phyloP scores from a whole-genome alignment of 208 protist genomes.

The Histomonas meleagridis region DNA sequence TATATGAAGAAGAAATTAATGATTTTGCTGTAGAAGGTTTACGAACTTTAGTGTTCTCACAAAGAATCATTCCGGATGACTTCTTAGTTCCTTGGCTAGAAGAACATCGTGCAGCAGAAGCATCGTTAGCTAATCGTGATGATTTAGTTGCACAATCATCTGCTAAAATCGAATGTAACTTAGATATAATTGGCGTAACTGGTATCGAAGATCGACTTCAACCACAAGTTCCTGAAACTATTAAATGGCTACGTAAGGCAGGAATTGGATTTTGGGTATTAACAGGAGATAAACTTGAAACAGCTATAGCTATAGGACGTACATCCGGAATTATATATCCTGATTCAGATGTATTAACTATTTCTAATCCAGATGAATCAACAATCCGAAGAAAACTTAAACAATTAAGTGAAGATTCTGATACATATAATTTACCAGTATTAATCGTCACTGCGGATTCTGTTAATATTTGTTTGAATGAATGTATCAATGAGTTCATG shows the following conservation, averaged over 20 bases:
- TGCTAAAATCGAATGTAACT: constrained; percentile 12
- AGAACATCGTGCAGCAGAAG: not conserved
- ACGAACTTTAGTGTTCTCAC: not conserved
- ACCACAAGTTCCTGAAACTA: constrained; percentile 65
- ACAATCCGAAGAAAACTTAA: not conserved
- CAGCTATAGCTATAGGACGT: constrained; percentile 51
- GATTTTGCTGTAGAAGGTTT: not conserved
- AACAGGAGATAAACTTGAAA: constrained; percentile 85
- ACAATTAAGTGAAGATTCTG: not conserved
- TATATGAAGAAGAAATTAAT: not conserved
- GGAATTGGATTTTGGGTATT: constrained; percentile 84
- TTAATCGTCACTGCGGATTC: constrained; percentile 1
- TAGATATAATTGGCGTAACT: constrained; percentile 43
- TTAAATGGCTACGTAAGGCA: constrained; percentile 55
- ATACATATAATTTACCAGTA: not conserved
- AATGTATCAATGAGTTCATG: constrained; percentile 16
- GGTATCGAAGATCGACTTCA: constrained; percentile 70
- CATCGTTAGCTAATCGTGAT: not conserved
- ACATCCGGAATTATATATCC: constrained; percentile 41
- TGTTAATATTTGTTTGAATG: not conserved
- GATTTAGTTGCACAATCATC: not conserved
- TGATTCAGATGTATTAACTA: not conserved
- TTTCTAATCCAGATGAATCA: not conserved
- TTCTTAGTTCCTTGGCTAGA: not conserved
- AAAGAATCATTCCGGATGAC: not conserved